A percentile compares a stretch with the other conserved stretches of the same genome.
These are phyloP conservation scores for Scedosporium apiospermum DNA, from an alignment of 2,329 filamentous ascomycete genomes.

Conservation along the genomic window DNA sequence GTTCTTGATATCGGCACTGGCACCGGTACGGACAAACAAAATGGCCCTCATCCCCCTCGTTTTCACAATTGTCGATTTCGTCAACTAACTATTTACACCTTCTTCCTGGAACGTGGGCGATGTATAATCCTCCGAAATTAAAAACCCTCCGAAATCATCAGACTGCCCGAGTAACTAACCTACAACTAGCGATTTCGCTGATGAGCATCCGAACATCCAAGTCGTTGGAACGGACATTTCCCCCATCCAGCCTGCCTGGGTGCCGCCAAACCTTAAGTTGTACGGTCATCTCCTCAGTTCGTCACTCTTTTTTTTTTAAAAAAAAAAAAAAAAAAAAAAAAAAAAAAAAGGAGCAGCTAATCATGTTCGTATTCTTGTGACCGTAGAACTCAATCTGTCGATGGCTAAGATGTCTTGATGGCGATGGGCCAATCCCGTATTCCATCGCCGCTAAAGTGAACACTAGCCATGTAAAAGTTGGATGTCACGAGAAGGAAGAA, in stretches of 20 bases:
- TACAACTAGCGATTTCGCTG: conserved; percentile 36
- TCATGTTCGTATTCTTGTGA: too few species aligned
- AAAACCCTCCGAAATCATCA: background rate
- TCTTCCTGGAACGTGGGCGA: conserved; percentile 33
- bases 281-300: background rate
- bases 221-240: conserved; percentile 45
- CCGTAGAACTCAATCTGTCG: too few species aligned
- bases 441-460: too few species aligned
- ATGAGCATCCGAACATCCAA: conserved; percentile 31
- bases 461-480: too few species aligned
- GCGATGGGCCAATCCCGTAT: too few species aligned
- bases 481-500: too few species aligned
- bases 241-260: conserved; percentile 45
- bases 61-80: conserved; percentile 34
- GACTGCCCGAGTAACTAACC: background rate
- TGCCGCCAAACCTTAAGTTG: conserved; percentile 29
- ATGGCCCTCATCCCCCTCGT: too few species aligned
- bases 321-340: too few species aligned
- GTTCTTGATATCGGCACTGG: conserved; percentile 44
- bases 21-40: conserved; percentile 25
- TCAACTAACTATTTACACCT: conserved; percentile 21
- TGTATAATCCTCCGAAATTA: conserved; percentile 15
- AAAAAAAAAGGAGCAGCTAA: too few species aligned
- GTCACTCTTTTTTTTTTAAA: conserved; percentile 19
- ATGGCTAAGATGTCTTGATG: too few species aligned